Evolutionary conservation across 495 filamentous ascomycete genomes (phyloP), one percentile per base, ranked within the genome.

Genomic region (Ramalina intermedia): DNA sequence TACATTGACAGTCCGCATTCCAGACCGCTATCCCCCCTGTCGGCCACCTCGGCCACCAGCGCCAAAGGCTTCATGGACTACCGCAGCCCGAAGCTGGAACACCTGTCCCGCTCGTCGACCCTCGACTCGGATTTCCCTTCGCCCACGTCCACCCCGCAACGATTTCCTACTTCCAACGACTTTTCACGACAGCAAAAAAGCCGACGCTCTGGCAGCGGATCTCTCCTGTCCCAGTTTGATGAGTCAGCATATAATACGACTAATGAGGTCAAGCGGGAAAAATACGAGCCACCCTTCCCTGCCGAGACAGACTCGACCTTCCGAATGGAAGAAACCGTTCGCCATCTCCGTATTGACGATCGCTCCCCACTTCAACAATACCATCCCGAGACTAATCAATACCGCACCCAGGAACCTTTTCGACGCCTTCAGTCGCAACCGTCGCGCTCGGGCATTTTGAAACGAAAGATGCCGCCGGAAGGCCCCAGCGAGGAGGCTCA

Each of bases 261-360:
- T 51, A 57, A 48, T 44, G 43, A 16, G 12, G 69, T 74, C 12
- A 72, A 78, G 51, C 69, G 76, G 36, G 71, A 73, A 41, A 82
- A 77, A 57, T 82, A 74, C 62, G 80, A 76, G 58, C 82, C 71
- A 50, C 72, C 60, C 54, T 73, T 72, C 41, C 81, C 73, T 65
- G 73, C 62, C 58, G 80, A 80, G 73, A 61, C 66, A 37, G 83
- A 86, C 49, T 68, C 60, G 13, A 55, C 53, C 47, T 83, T 84
- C 44, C 68, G 75, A 16, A 76, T 82, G 55, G 84, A 87, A 51
- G 81, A 87, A 41, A 72, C 70, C 4, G 62, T 79, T 43, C 71
- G 71, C 41, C 71, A 77, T 43, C 67, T 84, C 46, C 69, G 77
- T 52, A 69, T 86, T 47, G 78, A 82, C 39, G 75, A 78, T 53